Percentiles rank a stretch among this genome's conserved stretches.
Evolutionary conservation across 2,329 filamentous ascomycete genomes (phyloP).

Genomic region (Fusarium buxicola): DNA sequence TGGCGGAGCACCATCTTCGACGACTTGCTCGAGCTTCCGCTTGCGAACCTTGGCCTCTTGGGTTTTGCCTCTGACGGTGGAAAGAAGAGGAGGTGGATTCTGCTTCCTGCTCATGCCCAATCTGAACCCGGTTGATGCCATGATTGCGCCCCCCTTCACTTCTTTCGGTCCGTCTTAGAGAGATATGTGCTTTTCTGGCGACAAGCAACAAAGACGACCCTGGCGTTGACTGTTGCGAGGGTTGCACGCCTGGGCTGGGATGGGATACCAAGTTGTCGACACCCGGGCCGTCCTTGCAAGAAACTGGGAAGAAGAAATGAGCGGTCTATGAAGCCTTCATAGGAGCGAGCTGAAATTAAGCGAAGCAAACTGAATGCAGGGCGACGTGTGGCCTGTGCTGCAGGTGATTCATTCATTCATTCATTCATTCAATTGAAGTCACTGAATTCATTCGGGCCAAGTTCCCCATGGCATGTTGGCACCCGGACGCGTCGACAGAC

Average conservation of each 20-base stretch:
- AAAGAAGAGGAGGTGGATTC: slow-evolving; percentile 33
- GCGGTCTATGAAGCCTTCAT: slow-evolving; percentile 3
- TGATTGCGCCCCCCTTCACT: background rate
- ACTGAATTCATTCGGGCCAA: background rate
- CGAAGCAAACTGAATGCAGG: background rate
- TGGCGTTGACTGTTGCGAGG: background rate
- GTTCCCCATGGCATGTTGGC: slow-evolving; percentile 3
- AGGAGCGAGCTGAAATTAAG: background rate
- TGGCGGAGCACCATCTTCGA: slow-evolving; percentile 43
- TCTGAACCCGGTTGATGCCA: slow-evolving; percentile 14
- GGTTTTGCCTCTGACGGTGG: background rate
- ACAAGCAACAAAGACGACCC: slow-evolving; percentile 1
- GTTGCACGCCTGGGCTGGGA: background rate
- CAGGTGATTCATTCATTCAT: slow-evolving; percentile 21
- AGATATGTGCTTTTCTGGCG: background rate
- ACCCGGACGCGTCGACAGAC: slow-evolving; percentile 32
- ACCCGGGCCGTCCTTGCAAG: background rate
- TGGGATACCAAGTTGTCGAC: background rate
- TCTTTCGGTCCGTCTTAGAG: background rate
- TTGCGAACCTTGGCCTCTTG: background rate
- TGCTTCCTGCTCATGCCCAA: slow-evolving; percentile 40
- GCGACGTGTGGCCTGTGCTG: background rate
- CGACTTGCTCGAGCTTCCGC: slow-evolving; percentile 22
- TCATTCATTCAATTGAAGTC: slow-evolving; percentile 20
- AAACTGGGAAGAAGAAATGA: background rate